Evolutionary conservation across 2,329 filamentous ascomycete species (phyloP).

Genomic region (Bimuria novae-zelandiae): DNA sequence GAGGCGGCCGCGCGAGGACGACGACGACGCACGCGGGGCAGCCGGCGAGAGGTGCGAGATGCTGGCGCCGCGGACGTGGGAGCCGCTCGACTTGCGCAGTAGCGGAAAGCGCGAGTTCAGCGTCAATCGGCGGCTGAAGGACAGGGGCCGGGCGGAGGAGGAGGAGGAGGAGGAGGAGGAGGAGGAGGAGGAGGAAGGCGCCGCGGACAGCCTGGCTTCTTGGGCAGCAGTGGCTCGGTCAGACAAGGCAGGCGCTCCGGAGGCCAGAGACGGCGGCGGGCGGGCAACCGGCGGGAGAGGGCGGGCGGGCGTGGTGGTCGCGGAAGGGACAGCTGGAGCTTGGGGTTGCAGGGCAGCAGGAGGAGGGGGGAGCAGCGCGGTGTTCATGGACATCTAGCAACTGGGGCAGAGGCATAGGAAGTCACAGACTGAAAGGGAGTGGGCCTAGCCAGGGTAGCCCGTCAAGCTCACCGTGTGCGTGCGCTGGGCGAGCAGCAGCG

Average conservation of each 20-base stretch:
- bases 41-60: slow-evolving; percentile 24
- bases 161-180: neutral
- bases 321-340: slow-evolving; percentile 16
- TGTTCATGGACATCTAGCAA: slow-evolving; percentile 42
- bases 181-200: slow-evolving; percentile 4
- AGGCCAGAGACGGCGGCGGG: slow-evolving; percentile 10
- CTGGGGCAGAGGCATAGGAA: slow-evolving; percentile 38
- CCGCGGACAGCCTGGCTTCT: slow-evolving; percentile 6
- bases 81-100: slow-evolving; percentile 38
- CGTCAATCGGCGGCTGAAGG: slow-evolving; percentile 31
- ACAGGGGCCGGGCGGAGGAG: neutral
- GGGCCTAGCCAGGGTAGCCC: slow-evolving; percentile 41
- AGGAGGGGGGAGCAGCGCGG: slow-evolving; percentile 34
- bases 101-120: slow-evolving; percentile 40
- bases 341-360: slow-evolving; percentile 18
- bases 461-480: slow-evolving; percentile 16
- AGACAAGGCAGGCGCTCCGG: slow-evolving; percentile 8
- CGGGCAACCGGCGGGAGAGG: slow-evolving; percentile 10
- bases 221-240: slow-evolving; percentile 10
- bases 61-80: slow-evolving; percentile 29
- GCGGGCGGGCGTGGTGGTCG: slow-evolving; percentile 13
- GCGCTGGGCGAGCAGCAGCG: slow-evolving; percentile 6
- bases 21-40: slow-evolving; percentile 34
- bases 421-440: slow-evolving; percentile 37
- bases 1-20: slow-evolving; percentile 28